Evolutionary conservation across 495 filamentous ascomycete genomes (phyloP).

Genomic region (Hamigera avellanea): DNA sequence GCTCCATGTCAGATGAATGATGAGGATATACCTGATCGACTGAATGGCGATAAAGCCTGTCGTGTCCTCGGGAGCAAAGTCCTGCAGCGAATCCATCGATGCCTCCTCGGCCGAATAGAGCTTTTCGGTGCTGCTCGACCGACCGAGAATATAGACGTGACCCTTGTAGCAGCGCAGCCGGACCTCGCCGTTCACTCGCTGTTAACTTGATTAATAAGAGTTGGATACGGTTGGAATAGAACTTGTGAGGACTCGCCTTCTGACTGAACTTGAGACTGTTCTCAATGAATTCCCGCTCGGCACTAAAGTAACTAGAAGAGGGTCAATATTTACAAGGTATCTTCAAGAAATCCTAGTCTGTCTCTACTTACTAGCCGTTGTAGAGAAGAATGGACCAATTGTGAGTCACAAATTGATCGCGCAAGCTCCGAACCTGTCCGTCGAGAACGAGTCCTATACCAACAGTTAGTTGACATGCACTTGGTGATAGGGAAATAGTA

Average conservation of each 20-base stretch:
- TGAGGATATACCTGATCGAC: constrained; percentile 36
- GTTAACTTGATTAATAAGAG: not conserved
- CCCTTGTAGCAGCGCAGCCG: constrained; percentile 70
- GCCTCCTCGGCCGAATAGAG: constrained; percentile 58
- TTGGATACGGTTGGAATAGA: constrained; percentile 5
- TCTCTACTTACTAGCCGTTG: constrained; percentile 41
- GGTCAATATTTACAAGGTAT: constrained; percentile 22
- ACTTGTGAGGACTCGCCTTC: constrained; percentile 31
- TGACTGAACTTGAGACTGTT: constrained; percentile 59
- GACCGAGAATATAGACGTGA: constrained; percentile 58
- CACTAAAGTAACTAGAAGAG: constrained; percentile 45
- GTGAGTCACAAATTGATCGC: constrained; percentile 67
- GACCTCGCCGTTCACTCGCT: constrained; percentile 53
- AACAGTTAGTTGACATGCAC: constrained; percentile 36
- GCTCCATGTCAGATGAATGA: not conserved
- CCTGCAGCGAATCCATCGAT: constrained; percentile 64
- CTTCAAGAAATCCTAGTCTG: too few relatives aligned
- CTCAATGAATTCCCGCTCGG: constrained; percentile 71
- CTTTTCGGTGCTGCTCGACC: constrained; percentile 68
- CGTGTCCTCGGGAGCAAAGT: constrained; percentile 52
- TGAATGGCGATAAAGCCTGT: constrained; percentile 60
- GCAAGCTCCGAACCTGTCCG: constrained; percentile 67
- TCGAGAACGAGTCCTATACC: constrained; percentile 81
- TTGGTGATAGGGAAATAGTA: not conserved
- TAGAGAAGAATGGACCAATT: constrained; percentile 64